phyloP scores from a whole-genome alignment of 352 stramenopile species.

The Phytophthora sp. region DNA sequence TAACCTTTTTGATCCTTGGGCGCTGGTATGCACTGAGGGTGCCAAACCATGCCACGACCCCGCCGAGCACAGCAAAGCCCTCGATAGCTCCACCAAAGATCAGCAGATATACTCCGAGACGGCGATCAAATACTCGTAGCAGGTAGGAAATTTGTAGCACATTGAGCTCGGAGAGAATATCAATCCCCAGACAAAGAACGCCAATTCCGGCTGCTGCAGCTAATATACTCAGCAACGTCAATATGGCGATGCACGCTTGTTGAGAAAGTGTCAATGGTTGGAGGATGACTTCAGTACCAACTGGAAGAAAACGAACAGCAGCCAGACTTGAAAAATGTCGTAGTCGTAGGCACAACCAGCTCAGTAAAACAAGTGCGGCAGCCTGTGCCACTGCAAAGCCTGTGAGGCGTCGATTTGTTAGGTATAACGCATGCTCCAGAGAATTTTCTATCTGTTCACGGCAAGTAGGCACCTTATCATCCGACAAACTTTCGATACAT shows the following conservation, averaged over 20 bases:
- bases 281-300: background rate
- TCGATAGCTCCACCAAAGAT: constrained; percentile 41
- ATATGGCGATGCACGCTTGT: constrained; percentile 12
- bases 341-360: constrained; percentile 27
- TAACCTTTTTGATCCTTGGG: background rate
- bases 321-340: constrained; percentile 25
- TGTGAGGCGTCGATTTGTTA: constrained; percentile 17
- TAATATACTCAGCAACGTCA: constrained; percentile 20
- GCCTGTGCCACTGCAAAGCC: constrained; percentile 27
- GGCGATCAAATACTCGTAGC: constrained; percentile 57
- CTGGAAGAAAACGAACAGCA: constrained; percentile 4
- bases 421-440: constrained; percentile 13
- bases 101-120: constrained; percentile 58
- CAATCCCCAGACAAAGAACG: constrained; percentile 51
- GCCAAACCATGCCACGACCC: constrained; percentile 34
- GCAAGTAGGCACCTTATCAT: constrained; percentile 34
- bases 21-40: constrained; percentile 1
- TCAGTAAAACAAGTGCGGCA: constrained; percentile 24
- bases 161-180: constrained; percentile 70
- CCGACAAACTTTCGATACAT: constrained; percentile 17
- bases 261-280: constrained; percentile 10
- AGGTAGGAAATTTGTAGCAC: constrained; percentile 70
- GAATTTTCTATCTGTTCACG: constrained; percentile 21
- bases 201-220: constrained; percentile 35
- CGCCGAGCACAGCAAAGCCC: constrained; percentile 39